phyloP scores from a whole-genome alignment of 2,329 filamentous ascomycete genomes.

The Cyclaneusma minus region DNA sequence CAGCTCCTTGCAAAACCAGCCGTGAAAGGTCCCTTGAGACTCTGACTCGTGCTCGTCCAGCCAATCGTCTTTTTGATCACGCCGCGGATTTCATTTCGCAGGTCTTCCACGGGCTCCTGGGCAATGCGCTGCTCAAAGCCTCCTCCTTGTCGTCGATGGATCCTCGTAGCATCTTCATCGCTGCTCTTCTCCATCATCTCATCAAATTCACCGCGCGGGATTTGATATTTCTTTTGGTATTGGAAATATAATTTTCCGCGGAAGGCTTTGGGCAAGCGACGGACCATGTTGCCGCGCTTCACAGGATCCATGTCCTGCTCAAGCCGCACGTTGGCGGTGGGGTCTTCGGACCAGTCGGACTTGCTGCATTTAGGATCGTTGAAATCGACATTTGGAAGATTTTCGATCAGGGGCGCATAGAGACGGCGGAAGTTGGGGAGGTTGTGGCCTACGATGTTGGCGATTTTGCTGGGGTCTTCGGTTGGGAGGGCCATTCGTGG shows the following conservation, averaged over 20 bases:
- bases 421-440: constrained; percentile 81
- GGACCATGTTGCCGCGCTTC: constrained; percentile 90
- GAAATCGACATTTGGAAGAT: constrained; percentile 77
- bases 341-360: constrained; percentile 47
- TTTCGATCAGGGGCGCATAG: constrained; percentile 79
- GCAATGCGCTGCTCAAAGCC: constrained; percentile 79
- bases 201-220: constrained; percentile 71
- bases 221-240: constrained; percentile 80
- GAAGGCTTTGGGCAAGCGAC: constrained; percentile 75
- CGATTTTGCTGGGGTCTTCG: constrained; percentile 83
- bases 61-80: constrained; percentile 78
- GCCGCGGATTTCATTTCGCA: constrained; percentile 54
- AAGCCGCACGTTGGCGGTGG: constrained; percentile 48
- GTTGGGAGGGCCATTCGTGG: constrained; percentile 86
- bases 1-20: constrained; percentile 54
- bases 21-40: constrained; percentile 68
- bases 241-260: constrained; percentile 83
- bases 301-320: constrained; percentile 85
- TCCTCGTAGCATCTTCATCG: constrained; percentile 52
- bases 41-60: constrained; percentile 86
- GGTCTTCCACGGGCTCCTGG: constrained; percentile 44
- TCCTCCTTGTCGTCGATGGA: constrained; percentile 63
- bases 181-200: constrained; percentile 65
- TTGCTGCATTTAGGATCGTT: constrained; percentile 43
- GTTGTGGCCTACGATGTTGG: constrained; percentile 87